Evolutionary conservation across 345 rosid species (phyloP), one percentile per base, ranked within the genome.

Genomic region (Eucalyptus globulus): DNA sequence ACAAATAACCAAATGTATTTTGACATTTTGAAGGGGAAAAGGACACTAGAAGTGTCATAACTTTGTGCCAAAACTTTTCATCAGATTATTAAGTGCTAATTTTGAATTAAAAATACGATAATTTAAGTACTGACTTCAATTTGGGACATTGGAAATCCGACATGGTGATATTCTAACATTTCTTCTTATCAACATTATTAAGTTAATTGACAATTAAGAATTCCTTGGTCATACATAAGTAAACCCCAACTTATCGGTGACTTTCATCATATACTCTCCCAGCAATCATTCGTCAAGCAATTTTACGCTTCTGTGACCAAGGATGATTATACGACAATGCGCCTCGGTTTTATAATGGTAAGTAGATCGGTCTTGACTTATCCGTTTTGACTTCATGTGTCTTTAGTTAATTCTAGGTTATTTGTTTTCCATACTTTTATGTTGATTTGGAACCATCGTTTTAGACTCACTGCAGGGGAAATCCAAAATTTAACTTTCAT

Each of bases 281-380:
- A 98, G 99, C 96, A 94, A 87, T 94, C 99, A 11, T 98, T 98
- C 93, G 88, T 92, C 93, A 97, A 98, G 94, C 99, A 98, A 90
- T 97, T 98, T 89, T 90, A 94, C 92, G 97, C 89, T 21, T 97
- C 99, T 11, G 98, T 97, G 65, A 96, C 93, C 86, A 88, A 93
- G 90, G 91, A 99, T 17, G 99, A 98, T 92, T 98, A 98, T 65
- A 91, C 92, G 56, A 95, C 99, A 4, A 88, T 98, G 88, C 94
- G 99, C 54, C 91, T 92, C 49, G 99, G 99, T 31, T 98, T 98
- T 93, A 89, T 97, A 83, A 96, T 86, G 97, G 99, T 97, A 92
- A 67, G 45, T 1, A 76, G 47, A 76, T 76, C 40, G 47, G 83
- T 76, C 47, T 72, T 72, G 45, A 37, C 83, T 37, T 72, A 37